Evolutionary conservation across 2,329 filamentous ascomycete species (phyloP), one percentile per base, ranked within the genome.

Genomic region (Colletotrichum viniferum): DNA sequence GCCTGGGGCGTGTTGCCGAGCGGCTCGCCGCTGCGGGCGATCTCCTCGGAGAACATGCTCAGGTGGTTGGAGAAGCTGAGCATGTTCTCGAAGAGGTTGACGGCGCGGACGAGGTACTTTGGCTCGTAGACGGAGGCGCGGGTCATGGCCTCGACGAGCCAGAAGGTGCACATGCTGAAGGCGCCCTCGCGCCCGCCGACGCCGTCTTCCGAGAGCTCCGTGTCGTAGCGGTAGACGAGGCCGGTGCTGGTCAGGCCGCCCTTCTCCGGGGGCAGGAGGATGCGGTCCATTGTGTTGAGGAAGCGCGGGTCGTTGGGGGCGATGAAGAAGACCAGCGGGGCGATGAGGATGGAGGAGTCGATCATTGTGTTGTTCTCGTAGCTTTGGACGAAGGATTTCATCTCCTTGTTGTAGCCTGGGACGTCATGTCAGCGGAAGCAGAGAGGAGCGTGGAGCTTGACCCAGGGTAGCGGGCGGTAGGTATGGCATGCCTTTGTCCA

Each of bases 141-240:
- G 34, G 93, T 94, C 84, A 96, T 89, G 28, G 94, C 93, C 83
- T 96, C 94, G 14, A 96, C 93, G 1, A 95, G 90, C 94, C 94
- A 96, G 82, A 96, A 96, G 1, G 94, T 96, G 81, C 94, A 95
- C 93, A 96, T 95, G 80, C 90, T 92, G 81, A 96, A 96, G 24
- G 94, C 93, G 26, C 94, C 94, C 83, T 96, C 94, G 67, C 90
- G 88, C 21, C 94, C 94, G 48, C 93, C 93, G 10, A 96, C 93
- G 34, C 93, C 94, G 79, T 96, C 94, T 70, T 95, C 90, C 4
- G 92, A 91, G 30, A 91, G 85, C 7, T 92, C 86, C 1, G 92
- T 93, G 78, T 96, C 91, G 82, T 96, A 96, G 60, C 94, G 90
- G 81, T 94, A 95, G 4, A 96, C 94, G 30, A 96, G 87, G 1